These are phyloP conservation scores for Phytophthora pinifolia DNA, from an alignment of 352 stramenopile genomes.

Conservation along the genomic window DNA sequence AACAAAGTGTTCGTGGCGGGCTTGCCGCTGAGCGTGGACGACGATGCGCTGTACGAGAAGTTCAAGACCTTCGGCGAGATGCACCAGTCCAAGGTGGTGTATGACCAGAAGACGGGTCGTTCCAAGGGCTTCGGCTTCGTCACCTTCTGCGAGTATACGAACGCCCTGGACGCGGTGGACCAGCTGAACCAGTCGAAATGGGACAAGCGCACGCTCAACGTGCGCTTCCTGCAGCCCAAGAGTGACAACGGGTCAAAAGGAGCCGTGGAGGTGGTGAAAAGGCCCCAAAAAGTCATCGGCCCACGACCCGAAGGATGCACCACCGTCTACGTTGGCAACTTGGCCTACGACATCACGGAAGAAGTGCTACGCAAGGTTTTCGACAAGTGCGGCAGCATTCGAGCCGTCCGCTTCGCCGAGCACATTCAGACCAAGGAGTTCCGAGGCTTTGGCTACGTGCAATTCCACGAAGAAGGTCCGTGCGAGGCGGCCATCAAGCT, in stretches of 20 bases:
- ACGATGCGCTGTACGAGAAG: conserved; percentile 69
- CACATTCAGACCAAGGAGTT: conserved; percentile 88
- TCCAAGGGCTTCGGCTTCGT: conserved; percentile 85
- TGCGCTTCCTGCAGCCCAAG: conserved; percentile 85
- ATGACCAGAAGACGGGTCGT: conserved; percentile 61
- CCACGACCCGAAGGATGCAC: conserved; percentile 84
- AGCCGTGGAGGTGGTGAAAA: conserved; percentile 6
- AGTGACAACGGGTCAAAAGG: conserved; percentile 11
- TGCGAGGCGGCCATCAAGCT: conserved; percentile 85
- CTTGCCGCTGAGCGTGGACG: conserved; percentile 59
- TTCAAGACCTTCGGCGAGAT: conserved; percentile 80
- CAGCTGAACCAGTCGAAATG: conserved; percentile 82
- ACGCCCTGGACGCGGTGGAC: conserved; percentile 77
- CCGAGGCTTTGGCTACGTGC: conserved; percentile 88
- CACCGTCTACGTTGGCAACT: conserved; percentile 95
- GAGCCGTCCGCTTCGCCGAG: conserved; percentile 81
- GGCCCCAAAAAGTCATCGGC: conserved; percentile 53
- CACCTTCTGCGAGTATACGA: conserved; percentile 78
- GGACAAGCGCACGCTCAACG: conserved; percentile 79
- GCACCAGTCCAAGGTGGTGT: conserved; percentile 87
- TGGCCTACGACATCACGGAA: conserved; percentile 94
- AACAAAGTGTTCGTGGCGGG: conserved; percentile 89
- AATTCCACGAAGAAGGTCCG: conserved; percentile 91
- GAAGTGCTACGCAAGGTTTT: conserved; percentile 87
- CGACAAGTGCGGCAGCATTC: conserved; percentile 71